phyloP scores from a whole-genome alignment of 192 early-diverging fungal genomes.

The Backusella westeae region DNA sequence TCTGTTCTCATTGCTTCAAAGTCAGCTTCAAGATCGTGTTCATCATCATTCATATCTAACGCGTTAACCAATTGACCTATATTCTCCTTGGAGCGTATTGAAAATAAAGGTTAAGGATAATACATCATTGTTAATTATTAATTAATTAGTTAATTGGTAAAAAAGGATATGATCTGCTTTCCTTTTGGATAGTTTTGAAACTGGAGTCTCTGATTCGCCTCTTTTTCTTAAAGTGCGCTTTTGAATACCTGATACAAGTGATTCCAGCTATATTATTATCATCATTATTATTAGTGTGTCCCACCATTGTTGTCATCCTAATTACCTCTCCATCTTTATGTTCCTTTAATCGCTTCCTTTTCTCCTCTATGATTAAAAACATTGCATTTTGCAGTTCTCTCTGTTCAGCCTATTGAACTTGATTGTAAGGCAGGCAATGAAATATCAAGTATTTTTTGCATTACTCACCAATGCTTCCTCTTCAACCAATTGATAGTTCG shows the following conservation, averaged over 20 bases:
- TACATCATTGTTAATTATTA: background rate
- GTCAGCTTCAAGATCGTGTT: background rate
- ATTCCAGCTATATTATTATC: background rate
- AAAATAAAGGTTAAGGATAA: constrained; percentile 1
- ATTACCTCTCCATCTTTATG: constrained; percentile 16
- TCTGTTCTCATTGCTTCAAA: background rate
- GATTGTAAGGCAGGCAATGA: background rate
- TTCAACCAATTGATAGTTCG: background rate
- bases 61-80: background rate
- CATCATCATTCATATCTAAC: background rate
- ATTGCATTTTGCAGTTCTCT: constrained; percentile 12
- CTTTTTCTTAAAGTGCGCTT: background rate
- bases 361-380: constrained; percentile 17
- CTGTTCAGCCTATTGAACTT: constrained; percentile 8
- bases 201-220: background rate
- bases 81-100: background rate
- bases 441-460: background rate
- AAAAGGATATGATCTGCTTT: constrained; percentile 18
- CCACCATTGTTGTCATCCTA: background rate
- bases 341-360: constrained; percentile 17
- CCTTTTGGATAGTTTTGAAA: background rate
- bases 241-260: background rate
- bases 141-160: background rate
- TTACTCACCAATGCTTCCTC: constrained; percentile 8
- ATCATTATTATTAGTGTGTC: background rate